Evolutionary conservation across 164 flowering plant species (phyloP).

Genomic region (Kalanchoe fedtschenkoi): DNA sequence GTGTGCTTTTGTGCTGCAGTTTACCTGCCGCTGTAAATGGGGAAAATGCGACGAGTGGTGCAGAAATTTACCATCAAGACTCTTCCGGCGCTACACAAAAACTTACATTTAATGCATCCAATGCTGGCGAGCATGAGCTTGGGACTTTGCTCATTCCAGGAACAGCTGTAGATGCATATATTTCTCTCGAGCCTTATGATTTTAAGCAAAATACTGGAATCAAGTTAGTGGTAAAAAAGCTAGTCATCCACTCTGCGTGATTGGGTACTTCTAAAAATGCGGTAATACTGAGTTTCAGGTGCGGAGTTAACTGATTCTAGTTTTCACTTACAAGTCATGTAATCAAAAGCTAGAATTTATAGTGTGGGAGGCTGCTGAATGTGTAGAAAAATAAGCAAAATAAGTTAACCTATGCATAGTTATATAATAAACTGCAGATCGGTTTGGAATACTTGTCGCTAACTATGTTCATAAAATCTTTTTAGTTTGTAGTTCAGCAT

Average conservation of each 20-base stretch:
- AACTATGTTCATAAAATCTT: no score
- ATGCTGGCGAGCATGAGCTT: constrained; percentile 43
- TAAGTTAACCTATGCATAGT: no score
- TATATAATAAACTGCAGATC: no score
- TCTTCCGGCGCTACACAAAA: constrained; percentile 31
- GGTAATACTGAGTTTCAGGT: not conserved
- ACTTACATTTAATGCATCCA: constrained; percentile 46
- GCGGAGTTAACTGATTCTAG: not conserved
- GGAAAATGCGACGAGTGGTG: constrained; percentile 27
- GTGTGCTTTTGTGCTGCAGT: constrained; percentile 23
- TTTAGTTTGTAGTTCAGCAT: no score
- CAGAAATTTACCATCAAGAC: constrained; percentile 67
- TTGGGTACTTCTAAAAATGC: not conserved
- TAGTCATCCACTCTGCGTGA: constrained; percentile 26
- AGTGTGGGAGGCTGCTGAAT: no score
- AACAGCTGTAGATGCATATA: constrained; percentile 44
- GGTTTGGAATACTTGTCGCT: no score
- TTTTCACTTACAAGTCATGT: not conserved
- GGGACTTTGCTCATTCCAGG: constrained; percentile 43
- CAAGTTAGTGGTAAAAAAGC: constrained; percentile 48
- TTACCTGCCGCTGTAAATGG: constrained; percentile 51
- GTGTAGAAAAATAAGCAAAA: no score
- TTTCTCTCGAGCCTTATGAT: constrained; percentile 66
- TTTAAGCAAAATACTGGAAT: constrained; percentile 73
- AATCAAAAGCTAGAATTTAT: no score